Percentiles rank a stretch among this genome's conserved stretches.
Evolutionary conservation across 2,329 filamentous ascomycete genomes (phyloP).

Genomic region (Arthrocladium fulminans): DNA sequence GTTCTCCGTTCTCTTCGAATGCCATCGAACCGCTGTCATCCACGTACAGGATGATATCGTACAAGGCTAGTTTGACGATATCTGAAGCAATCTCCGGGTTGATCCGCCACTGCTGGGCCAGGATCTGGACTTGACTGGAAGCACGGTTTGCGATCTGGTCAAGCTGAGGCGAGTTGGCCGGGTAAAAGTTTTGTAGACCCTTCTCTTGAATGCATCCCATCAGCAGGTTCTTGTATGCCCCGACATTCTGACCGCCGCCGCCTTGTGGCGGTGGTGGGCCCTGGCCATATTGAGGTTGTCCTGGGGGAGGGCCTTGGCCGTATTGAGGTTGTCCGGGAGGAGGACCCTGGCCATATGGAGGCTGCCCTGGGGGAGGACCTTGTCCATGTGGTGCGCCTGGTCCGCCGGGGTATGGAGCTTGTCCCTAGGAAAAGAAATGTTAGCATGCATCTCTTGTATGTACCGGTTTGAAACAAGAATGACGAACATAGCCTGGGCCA

Average conservation of each 20-base stretch:
- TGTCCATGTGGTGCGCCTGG: conserved; percentile 23
- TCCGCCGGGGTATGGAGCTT: conserved; percentile 20
- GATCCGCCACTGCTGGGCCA: conserved; percentile 50
- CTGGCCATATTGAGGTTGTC: conserved; percentile 22
- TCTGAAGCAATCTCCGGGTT: conserved; percentile 54
- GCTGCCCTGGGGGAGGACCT: conserved; percentile 12
- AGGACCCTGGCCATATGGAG: conserved; percentile 21
- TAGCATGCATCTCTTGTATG: conserved; percentile 31
- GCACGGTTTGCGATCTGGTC: conserved; percentile 45
- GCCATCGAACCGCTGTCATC: conserved; percentile 63
- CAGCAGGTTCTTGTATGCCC: conserved; percentile 49
- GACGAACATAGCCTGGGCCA: conserved; percentile 19
- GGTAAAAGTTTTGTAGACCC: conserved; percentile 50
- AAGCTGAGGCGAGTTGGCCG: conserved; percentile 43
- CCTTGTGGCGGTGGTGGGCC: conserved; percentile 30
- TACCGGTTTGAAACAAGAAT: conserved; percentile 21
- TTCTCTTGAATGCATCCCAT: conserved; percentile 52
- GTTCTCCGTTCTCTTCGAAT: conserved; percentile 58
- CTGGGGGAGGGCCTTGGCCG: conserved; percentile 18
- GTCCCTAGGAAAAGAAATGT: conserved; percentile 22
- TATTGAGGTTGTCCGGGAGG: conserved; percentile 23
- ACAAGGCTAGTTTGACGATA: conserved; percentile 54
- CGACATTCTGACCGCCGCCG: conserved; percentile 42
- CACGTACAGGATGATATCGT: conserved; percentile 55
- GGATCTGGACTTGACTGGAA: conserved; percentile 43